Evolutionary conservation across 257 asterid genomes (phyloP), one percentile per base, ranked within the genome.

Genomic region (Lavandula angustifolia): DNA sequence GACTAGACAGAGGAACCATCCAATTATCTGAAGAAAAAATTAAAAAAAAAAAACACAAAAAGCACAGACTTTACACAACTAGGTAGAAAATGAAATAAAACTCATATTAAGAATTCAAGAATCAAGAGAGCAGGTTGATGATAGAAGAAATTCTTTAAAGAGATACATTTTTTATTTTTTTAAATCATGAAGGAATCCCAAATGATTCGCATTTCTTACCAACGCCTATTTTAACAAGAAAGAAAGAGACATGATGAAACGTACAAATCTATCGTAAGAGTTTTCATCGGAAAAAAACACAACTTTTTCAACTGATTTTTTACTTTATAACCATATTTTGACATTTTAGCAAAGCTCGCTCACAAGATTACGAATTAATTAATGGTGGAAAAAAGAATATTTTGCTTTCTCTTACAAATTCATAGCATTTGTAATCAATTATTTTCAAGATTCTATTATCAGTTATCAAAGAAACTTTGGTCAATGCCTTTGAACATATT

Each of bases 201-300:
- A 37, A 51, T 54, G 47, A 22, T 22, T 22, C 2, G 27, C 27
- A 22, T 54, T 41, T 56, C 34, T 47, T 42, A 49, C 70, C 69
- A 64, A 49, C 60, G 42, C 54, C 52, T 48, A 4, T 11, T 60
- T n/a, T n/a, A n/a, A n/a, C n/a, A n/a, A n/a, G n/a, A n/a, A n/a
- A 58, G 69, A 64, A 53, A 70, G 42, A 49, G 76, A 64, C 70
- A 52, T 37, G 17, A 71, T 57, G 33, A 51, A 63, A 41, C 58
- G 33, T 55, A 67, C 66, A 71, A 54, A 71, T 22, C 46, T 55
- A 40, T 43, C 7, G 51, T 31, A 51, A 16, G 14, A 42, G 67
- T 14, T 54, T 2, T 54, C 6, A 43, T 60, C 49, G 37, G 53
- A 53, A 53, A 18, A 52, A 51, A 66, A 22, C 47, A 54, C 62